Conservation (phyloP, 1,284 basidiomycete genomes). For the Sporisorium scitamineum region DNA sequence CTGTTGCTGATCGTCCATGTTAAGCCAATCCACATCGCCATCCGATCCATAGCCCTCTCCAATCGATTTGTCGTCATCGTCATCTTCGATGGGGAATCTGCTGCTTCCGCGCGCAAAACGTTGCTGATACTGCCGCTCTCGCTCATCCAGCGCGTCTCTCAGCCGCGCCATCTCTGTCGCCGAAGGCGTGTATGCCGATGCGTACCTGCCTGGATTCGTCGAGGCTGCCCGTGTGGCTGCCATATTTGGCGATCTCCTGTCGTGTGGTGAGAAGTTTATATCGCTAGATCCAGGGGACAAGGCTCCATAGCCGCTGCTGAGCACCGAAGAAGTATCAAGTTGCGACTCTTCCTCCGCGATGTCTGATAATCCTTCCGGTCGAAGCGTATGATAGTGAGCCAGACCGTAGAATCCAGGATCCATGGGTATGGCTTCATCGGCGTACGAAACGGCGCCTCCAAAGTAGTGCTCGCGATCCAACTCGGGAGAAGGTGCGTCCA, state of each 20-base stretch:
- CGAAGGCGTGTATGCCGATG: slow-evolving; percentile 28
- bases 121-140: slow-evolving; percentile 40
- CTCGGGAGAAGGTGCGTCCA: slow-evolving; percentile 23
- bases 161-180: slow-evolving; percentile 41
- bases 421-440: slow-evolving; percentile 47
- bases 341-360: slow-evolving; percentile 60
- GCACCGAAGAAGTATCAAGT: slow-evolving; percentile 37
- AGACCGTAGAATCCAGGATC: slow-evolving; percentile 50
- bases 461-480: slow-evolving; percentile 34
- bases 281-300: slow-evolving; percentile 22
- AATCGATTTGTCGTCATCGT: slow-evolving; percentile 25
- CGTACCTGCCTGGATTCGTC: slow-evolving; percentile 18
- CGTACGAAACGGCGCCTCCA: slow-evolving; percentile 30
- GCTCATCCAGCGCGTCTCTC: slow-evolving; percentile 41
- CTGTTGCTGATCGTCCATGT: slow-evolving; percentile 9
- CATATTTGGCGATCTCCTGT: slow-evolving; percentile 16
- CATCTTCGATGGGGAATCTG: slow-evolving; percentile 37
- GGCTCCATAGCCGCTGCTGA: slow-evolving; percentile 35
- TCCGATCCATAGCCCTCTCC: slow-evolving; percentile 22
- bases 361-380: slow-evolving; percentile 57
- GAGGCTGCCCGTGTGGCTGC: slow-evolving; percentile 3
- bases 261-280: slow-evolving; percentile 18
- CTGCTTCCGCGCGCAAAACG: slow-evolving; percentile 17
- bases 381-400: slow-evolving; percentile 48
- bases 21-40: slow-evolving; percentile 17